phyloP scores from a whole-genome alignment of 2,329 filamentous ascomycete genomes.

The Ophiosphaerella korrae region DNA sequence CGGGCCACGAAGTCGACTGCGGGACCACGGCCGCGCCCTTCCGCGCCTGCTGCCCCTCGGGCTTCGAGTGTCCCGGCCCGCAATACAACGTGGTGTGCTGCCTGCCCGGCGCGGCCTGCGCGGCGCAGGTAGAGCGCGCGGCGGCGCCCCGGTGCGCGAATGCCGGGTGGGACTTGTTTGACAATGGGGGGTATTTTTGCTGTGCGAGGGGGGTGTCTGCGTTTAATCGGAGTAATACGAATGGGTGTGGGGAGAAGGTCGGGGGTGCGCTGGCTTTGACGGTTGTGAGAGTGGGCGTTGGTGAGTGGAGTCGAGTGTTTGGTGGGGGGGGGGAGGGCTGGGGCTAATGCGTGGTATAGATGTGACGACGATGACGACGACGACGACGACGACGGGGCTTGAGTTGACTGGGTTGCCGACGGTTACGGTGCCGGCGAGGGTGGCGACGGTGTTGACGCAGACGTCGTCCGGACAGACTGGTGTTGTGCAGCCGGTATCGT shows the following conservation, averaged over 20 bases:
- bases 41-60: slow-evolving; percentile 9
- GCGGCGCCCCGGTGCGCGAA: slow-evolving; percentile 8
- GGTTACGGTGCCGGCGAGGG: no score
- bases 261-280: background rate
- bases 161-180: slow-evolving; percentile 16
- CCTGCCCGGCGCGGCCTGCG: slow-evolving; percentile 1
- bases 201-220: slow-evolving; percentile 9
- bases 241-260: slow-evolving; percentile 6
- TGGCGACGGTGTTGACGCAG: no score
- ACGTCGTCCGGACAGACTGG: background rate
- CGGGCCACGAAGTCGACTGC: slow-evolving; percentile 6
- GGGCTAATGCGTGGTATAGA: background rate
- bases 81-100: slow-evolving; percentile 15
- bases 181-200: slow-evolving; percentile 17
- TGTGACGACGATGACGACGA: no score
- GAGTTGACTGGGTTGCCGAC: no score
- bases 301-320: background rate
- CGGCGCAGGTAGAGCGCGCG: background rate
- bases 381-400: no score
- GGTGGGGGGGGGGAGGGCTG: background rate
- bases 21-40: background rate
- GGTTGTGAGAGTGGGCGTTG: slow-evolving; percentile 1
- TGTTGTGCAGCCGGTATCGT: background rate
- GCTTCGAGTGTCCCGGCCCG: slow-evolving; percentile 1
- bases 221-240: slow-evolving; percentile 5